These are phyloP conservation scores for Schizopora paradoxa DNA, from an alignment of 1,284 basidiomycete genomes.

Conservation along the genomic window DNA sequence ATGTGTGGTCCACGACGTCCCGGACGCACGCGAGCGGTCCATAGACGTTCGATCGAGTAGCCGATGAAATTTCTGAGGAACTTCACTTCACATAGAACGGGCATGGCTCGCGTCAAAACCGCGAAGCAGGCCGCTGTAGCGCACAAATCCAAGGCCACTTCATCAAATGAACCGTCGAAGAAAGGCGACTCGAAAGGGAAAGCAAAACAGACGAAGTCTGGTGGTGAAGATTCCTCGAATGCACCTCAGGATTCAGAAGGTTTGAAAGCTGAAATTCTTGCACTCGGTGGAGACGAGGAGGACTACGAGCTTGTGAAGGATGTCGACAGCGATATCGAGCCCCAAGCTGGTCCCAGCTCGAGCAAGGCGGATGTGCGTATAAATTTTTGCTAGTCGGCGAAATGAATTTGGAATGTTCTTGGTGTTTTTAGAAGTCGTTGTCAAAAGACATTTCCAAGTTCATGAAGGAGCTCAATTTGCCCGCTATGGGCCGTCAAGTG, in stretches of 20 bases:
- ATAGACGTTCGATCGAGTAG: too few species aligned
- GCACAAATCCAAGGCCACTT: constrained; percentile 1
- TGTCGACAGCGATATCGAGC: constrained; percentile 35
- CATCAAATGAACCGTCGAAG: background rate
- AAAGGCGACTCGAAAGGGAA: constrained; percentile 5
- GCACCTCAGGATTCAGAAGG: background rate
- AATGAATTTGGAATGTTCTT: background rate
- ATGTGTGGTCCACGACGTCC: too few species aligned
- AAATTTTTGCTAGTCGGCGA: background rate
- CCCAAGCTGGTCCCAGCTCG: constrained; percentile 24
- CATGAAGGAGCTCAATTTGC: constrained; percentile 50
- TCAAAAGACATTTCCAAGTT: constrained; percentile 55
- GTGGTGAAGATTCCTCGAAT: constrained; percentile 3
- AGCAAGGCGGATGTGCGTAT: constrained; percentile 24
- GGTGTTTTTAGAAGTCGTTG: constrained; percentile 34
- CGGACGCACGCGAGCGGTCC: too few species aligned
- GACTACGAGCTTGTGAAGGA: constrained; percentile 44
- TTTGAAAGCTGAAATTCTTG: constrained; percentile 30
- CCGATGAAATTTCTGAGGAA: too few species aligned
- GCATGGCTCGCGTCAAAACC: constrained; percentile 13
- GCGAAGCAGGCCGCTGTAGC: constrained; percentile 4
- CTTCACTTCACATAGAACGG: background rate
- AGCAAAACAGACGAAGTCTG: constrained; percentile 1
- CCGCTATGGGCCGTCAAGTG: constrained; percentile 22
- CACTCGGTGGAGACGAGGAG: constrained; percentile 46